Evolutionary conservation across 2,329 filamentous ascomycete species (phyloP), one percentile per base, ranked within the genome.

Genomic region (Exophiala oligosperma): DNA sequence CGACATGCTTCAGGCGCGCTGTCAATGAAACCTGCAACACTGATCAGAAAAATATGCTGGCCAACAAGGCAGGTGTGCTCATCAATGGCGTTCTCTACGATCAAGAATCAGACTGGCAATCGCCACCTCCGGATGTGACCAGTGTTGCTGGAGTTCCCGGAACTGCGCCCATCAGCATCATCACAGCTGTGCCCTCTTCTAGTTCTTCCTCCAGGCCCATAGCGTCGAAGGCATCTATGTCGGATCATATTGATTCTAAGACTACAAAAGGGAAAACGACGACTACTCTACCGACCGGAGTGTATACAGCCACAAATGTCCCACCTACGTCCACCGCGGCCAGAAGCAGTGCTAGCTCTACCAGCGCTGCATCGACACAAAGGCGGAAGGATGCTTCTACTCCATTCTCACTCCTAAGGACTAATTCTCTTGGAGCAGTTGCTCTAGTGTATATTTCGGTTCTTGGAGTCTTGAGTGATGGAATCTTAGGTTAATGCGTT

Each of bases 1-100:
- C 80, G 2, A 85, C 81, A 3, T 91, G 87, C 72, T 90, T 81
- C 73, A 66, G 89, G 7, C 79, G 86, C 23, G 74, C 73, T 47
- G 74, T 82, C 40, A 67, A 68, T 9, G 68, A 69, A 1, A 84
- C 82, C 0, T 90, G 87, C 68, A 76, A 76, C 0, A 67, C 76
- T 4, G 78, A 83, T 1, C 75, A 84, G 65, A 74, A 76, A 3
- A 67, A 76, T 26, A 78, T 75, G 59, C 77, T 85, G 48, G 66
- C 74, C 6, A 71, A 72, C 1, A 77, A 79, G 2, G 67, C 81
- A 32, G 87, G 85, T 0, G 75, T 80, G 2, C 78, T 87, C 44
- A 79, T 85, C 64, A 84, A 86, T 62, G 86, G 84, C 6, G 76
- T 88, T 21, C 76, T 84, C 66, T 80, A 80, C 62, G 71, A 73